Evolutionary conservation across 176 grass and related monocot genomes (phyloP), one percentile per base, ranked within the genome.

Genomic region (Carex pumila): DNA sequence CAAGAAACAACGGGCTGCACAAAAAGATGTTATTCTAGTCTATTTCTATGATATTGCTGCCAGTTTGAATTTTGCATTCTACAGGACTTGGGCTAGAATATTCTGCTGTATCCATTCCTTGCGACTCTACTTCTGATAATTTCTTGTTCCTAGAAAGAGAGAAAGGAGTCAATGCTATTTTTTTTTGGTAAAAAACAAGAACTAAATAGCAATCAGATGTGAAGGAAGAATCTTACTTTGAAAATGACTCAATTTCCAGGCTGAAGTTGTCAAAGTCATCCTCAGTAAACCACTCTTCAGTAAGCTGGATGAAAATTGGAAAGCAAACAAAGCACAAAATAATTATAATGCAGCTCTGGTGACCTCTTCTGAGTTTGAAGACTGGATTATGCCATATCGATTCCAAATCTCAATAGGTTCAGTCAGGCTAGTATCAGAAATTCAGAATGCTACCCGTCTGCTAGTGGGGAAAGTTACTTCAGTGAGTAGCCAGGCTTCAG

Each of bases 181-280:
- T 29, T 29, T 29, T 18, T 63, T 56, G n/a, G n/a, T 25, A 86
- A 41, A 39, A 37, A 81, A 19, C 13, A 49, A 86, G 17, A 80
- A 57, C 53, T 32, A 86, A 65, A 64, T 56, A 17, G 7, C 62
- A 90, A 87, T 76, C 17, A 78, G 64, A 21, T 64, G 3, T 34
- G 31, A 3, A 43, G n/a, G 7, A 63, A 41, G 13, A 81, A 67
- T 67, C 91, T 55, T 87, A 97, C 91, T 3, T 85, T 79, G 72
- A 85, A 61, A 84, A 91, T 50, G 80, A 89, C 81, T 90, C 80
- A 19, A 97, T 86, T 84, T 89, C 86, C 66, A 84, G 82, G 61
- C 84, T 78, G 68, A 97, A 87, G 74, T 62, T 97, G 61, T 92
- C 83, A 66, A 94, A 86, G 73, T 92, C 90, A 57, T 92, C 90